Evolutionary conservation across 257 asterid species (phyloP).

Genomic region (Prunella vulgaris): DNA sequence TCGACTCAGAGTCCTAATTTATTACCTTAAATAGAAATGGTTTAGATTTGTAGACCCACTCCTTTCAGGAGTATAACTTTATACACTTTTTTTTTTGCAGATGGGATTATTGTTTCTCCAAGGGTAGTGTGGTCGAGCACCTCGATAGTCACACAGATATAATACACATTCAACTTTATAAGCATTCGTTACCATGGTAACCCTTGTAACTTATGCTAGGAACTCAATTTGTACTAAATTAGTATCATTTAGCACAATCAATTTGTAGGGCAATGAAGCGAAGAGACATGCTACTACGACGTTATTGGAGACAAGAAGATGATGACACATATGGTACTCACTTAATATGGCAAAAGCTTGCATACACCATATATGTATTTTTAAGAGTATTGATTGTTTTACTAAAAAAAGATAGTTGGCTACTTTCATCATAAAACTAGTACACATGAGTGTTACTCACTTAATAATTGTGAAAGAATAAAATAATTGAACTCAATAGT

Average conservation of each 20-base stretch:
- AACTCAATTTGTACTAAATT: conserved; percentile 8
- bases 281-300: conserved; percentile 73
- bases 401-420: neutral
- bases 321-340: conserved; percentile 89
- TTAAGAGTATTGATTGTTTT: neutral
- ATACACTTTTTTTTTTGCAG: conserved; percentile 41
- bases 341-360: neutral
- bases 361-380: too few relatives aligned
- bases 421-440: too few relatives aligned
- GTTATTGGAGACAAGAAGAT: conserved; percentile 98
- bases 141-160: conserved; percentile 92
- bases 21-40: neutral
- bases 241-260: conserved; percentile 13
- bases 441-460: too few relatives aligned
- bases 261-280: conserved; percentile 74
- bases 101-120: conserved; percentile 82
- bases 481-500: too few relatives aligned
- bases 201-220: conserved; percentile 18
- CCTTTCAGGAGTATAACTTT: conserved; percentile 9
- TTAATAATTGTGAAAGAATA: too few relatives aligned
- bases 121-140: conserved; percentile 80
- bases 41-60: neutral
- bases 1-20: neutral
- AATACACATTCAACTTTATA: conserved; percentile 59
- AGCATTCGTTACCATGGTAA: conserved; percentile 92